Conservation (phyloP, 352 stramenopile species). For the Pythium sp. region DNA sequence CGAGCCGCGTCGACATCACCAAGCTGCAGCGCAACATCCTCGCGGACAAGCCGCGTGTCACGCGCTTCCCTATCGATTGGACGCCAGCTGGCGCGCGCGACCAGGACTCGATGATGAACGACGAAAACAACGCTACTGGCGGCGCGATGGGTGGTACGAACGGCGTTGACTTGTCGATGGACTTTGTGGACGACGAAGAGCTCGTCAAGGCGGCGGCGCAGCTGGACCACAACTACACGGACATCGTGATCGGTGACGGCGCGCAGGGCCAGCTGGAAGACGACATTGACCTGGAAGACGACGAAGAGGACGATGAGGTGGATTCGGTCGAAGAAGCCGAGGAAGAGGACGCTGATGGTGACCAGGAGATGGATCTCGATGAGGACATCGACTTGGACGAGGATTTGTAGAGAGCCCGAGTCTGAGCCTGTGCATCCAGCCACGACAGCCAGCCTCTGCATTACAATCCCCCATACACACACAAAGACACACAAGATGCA, state of each 20-base stretch:
- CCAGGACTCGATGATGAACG: conserved; percentile 40
- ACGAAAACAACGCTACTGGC: conserved; percentile 31
- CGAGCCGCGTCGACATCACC: conserved; percentile 79
- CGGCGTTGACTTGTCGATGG: conserved; percentile 45
- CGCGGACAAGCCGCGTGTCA: conserved; percentile 95
- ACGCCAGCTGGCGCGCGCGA: conserved; percentile 53
- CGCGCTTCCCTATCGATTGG: conserved; percentile 97
- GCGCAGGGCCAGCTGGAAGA: conserved; percentile 56
- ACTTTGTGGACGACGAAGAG: conserved; percentile 84
- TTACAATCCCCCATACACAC: background rate
- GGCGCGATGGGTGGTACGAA: conserved; percentile 15
- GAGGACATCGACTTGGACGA: conserved; percentile 74
- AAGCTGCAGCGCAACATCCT: conserved; percentile 96
- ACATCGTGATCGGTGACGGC: conserved; percentile 81
- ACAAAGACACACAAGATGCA: background rate
- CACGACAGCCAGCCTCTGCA: background rate
- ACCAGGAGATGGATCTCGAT: conserved; percentile 71
- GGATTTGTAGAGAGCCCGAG: conserved; percentile 26
- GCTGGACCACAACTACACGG: conserved; percentile 86
- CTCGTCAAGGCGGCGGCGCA: conserved; percentile 83
- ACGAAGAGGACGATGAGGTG: conserved; percentile 47
- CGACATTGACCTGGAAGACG: conserved; percentile 66
- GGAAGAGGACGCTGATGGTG: conserved; percentile 68
- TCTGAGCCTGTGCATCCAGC: background rate
- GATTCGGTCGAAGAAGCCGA: conserved; percentile 53